A percentile compares a stretch with the other conserved stretches of the same genome.
Conservation (phyloP, 805 yeast genomes). For the Wickerhamiella kurtzmanii region DNA sequence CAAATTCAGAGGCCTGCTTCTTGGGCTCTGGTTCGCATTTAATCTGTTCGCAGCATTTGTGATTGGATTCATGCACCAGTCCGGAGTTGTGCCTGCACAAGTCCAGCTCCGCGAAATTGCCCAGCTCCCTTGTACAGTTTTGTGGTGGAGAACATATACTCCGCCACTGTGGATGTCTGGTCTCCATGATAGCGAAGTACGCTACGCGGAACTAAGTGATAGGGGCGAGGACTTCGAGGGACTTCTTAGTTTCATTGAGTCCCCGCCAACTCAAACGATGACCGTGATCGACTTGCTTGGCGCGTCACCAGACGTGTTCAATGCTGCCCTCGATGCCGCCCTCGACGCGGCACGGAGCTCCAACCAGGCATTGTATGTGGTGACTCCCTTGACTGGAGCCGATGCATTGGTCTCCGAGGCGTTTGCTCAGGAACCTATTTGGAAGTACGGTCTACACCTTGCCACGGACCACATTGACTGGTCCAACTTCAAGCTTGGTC, state of each 20-base stretch:
- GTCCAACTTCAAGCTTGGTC: neutral
- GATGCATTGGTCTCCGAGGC: neutral
- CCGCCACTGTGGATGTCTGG: conserved; percentile 83
- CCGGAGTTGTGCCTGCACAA: conserved; percentile 69
- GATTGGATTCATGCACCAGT: conserved; percentile 80
- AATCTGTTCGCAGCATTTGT: conserved; percentile 45
- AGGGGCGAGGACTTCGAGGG: neutral
- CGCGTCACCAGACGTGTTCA: neutral
- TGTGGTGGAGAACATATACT: conserved; percentile 92
- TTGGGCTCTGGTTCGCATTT: conserved; percentile 45
- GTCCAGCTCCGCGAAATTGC: conserved; percentile 19
- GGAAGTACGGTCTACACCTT: neutral
- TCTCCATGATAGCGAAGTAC: conserved; percentile 17
- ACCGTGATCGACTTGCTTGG: conserved; percentile 1
- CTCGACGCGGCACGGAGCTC: neutral
- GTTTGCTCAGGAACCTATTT: neutral
- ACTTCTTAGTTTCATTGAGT: neutral
- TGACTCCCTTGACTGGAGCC: neutral
- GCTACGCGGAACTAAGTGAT: conserved; percentile 16
- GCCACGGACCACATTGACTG: neutral
- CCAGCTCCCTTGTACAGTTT: conserved; percentile 25
- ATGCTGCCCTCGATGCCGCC: neutral
- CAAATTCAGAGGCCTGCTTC: conserved; percentile 14
- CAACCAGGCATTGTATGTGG: neutral
- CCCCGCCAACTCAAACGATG: neutral